Conservation (phyloP, 768 basidiomycete species). For the Russula sp. region DNA sequence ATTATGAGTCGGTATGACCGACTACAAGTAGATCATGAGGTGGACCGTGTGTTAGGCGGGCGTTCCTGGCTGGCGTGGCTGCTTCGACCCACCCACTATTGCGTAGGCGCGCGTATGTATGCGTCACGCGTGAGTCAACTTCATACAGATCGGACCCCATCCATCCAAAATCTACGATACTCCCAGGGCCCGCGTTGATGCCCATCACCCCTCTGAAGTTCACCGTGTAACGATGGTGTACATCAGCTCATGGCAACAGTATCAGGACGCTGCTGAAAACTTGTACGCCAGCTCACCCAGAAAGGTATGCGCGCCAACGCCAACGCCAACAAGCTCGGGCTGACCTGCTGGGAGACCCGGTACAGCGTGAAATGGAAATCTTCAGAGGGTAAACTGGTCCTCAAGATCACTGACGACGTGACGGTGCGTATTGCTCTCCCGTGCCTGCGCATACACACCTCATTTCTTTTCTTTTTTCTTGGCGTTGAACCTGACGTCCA, state of each 20-base stretch:
- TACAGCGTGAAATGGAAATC: constrained; percentile 91
- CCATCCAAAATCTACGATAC: not conserved
- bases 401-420: constrained; percentile 90
- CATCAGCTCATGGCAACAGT: constrained; percentile 86
- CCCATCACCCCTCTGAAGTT: not conserved
- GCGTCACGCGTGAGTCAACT: not conserved
- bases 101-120: not conserved
- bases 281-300: constrained; percentile 77
- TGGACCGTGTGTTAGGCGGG: not conserved
- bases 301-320: constrained; percentile 46
- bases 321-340: not conserved
- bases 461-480: not conserved
- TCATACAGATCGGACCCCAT: not conserved
- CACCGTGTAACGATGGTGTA: constrained; percentile 63
- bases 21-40: not conserved
- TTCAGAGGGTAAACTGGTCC: constrained; percentile 77
- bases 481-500: too few relatives aligned
- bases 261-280: constrained; percentile 82
- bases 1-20: not conserved
- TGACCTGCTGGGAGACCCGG: constrained; percentile 53
- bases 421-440: constrained; percentile 50
- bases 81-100: too few relatives aligned
- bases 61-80: too few relatives aligned
- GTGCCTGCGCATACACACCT: not conserved
- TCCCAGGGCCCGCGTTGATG: constrained; percentile 16